A percentile compares a stretch with the other conserved stretches of the same genome.
Evolutionary conservation across 179 eudicot species (phyloP).

Genomic region (Amaranthus tricolor): DNA sequence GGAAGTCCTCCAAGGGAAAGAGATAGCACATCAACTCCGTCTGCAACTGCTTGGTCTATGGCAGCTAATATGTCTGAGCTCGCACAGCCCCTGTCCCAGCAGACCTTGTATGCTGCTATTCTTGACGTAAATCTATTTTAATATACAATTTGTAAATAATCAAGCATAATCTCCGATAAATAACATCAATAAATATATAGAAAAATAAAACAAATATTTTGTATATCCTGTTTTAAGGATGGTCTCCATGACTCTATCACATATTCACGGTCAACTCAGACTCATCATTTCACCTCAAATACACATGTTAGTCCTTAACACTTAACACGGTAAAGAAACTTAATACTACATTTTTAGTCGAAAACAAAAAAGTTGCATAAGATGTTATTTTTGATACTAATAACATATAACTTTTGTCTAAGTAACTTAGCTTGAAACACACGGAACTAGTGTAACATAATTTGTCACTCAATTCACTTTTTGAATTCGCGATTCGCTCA

Average conservation of each 20-base stretch:
- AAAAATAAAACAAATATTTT: not conserved
- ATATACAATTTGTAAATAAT: not conserved
- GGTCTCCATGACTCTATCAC: not conserved
- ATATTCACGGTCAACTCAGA: no score
- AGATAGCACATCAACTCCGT: conserved; percentile 70
- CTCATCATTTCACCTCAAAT: no score
- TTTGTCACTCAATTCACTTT: no score
- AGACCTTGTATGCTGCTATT: conserved; percentile 73
- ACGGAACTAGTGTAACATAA: not conserved
- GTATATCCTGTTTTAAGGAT: not conserved
- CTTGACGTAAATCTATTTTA: conserved; percentile 50
- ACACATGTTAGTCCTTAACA: no score
- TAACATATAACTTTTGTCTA: no score
- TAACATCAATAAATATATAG: not conserved
- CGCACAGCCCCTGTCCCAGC: conserved; percentile 62
- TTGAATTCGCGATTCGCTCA: no score
- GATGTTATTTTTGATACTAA: no score
- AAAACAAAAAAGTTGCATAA: no score
- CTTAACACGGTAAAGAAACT: no score
- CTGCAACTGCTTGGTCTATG: conserved; percentile 58
- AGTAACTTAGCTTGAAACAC: not conserved
- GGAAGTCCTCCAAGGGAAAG: conserved; percentile 68
- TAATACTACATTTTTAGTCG: no score
- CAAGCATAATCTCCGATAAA: not conserved
- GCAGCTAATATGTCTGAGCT: conserved; percentile 71